phyloP scores from a whole-genome alignment of 2,329 filamentous ascomycete species.

The Hypoxylon sp. region DNA sequence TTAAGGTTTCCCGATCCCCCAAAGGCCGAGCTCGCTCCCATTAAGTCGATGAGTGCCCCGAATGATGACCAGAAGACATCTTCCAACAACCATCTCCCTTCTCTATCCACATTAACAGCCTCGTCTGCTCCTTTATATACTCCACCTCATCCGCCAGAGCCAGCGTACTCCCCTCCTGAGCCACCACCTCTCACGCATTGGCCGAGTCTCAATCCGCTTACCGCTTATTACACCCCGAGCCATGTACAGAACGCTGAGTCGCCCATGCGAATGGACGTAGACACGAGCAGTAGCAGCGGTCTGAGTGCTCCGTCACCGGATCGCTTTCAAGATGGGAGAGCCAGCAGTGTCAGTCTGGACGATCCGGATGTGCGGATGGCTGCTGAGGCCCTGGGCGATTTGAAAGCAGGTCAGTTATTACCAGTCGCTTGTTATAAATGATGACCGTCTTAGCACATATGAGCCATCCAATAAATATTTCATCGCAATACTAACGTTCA shows the following conservation, averaged over 20 bases:
- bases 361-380: slow-evolving; percentile 78
- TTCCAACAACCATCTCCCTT: slow-evolving; percentile 57
- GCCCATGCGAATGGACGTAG: slow-evolving; percentile 65
- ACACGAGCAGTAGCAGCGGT: slow-evolving; percentile 56
- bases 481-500: slow-evolving; percentile 43
- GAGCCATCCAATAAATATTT: slow-evolving; percentile 16
- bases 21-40: slow-evolving; percentile 61
- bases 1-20: slow-evolving; percentile 55
- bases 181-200: slow-evolving; percentile 57
- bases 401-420: slow-evolving; percentile 75
- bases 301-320: slow-evolving; percentile 63
- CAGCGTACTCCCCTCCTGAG: slow-evolving; percentile 48
- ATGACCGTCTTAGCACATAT: slow-evolving; percentile 31
- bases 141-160: slow-evolving; percentile 50
- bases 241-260: slow-evolving; percentile 62
- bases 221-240: slow-evolving; percentile 63
- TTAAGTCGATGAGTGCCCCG: slow-evolving; percentile 54
- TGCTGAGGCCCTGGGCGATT: slow-evolving; percentile 81
- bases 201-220: slow-evolving; percentile 66
- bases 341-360: slow-evolving; percentile 71
- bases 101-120: slow-evolving; percentile 60
- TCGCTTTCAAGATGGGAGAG: slow-evolving; percentile 60
- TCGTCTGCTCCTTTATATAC: slow-evolving; percentile 49
- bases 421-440: slow-evolving; percentile 27
- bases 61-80: slow-evolving; percentile 47